Conservation (phyloP, 805 yeast genomes). For the Candida montana region DNA sequence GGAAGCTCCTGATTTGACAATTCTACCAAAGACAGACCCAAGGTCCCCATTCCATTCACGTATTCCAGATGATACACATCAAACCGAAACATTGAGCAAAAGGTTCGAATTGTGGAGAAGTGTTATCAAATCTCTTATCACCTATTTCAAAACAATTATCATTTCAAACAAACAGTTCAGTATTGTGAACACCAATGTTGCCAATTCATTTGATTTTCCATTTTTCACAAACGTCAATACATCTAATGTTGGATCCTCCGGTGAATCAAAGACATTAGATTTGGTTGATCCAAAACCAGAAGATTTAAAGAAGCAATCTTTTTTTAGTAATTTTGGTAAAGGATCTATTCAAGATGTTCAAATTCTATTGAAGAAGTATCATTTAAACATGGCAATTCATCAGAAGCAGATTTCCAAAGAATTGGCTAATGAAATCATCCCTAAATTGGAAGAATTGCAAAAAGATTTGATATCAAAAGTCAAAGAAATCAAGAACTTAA, state of each 20-base stretch:
- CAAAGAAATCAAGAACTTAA: conserved; percentile 76
- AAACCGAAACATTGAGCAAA: conserved; percentile 79
- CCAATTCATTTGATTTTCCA: conserved; percentile 61
- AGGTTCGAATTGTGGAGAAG: conserved; percentile 85
- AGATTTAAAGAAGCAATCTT: conserved; percentile 31
- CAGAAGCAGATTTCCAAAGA: conserved; percentile 53
- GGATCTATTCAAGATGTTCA: conserved; percentile 84
- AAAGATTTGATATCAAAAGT: conserved; percentile 76
- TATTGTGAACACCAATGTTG: conserved; percentile 71
- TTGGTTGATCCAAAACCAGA: conserved; percentile 29
- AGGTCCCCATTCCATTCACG: conserved; percentile 37
- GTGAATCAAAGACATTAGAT: conserved; percentile 21
- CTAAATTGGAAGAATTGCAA: conserved; percentile 59
- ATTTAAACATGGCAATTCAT: conserved; percentile 52
- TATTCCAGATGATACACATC: conserved; percentile 59
- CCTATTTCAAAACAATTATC: conserved; percentile 71
- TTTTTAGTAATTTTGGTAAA: conserved; percentile 65
- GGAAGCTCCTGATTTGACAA: conserved; percentile 9
- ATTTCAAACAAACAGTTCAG: conserved; percentile 82
- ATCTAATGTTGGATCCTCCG: not conserved
- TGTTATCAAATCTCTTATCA: conserved; percentile 67
- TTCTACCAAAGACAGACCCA: conserved; percentile 20
- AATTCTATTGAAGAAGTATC: conserved; percentile 60
- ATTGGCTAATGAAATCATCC: conserved; percentile 54
- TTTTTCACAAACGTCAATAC: conserved; percentile 25